Conservation (phyloP, 257 asterid genomes). For the Prunella vulgaris region DNA sequence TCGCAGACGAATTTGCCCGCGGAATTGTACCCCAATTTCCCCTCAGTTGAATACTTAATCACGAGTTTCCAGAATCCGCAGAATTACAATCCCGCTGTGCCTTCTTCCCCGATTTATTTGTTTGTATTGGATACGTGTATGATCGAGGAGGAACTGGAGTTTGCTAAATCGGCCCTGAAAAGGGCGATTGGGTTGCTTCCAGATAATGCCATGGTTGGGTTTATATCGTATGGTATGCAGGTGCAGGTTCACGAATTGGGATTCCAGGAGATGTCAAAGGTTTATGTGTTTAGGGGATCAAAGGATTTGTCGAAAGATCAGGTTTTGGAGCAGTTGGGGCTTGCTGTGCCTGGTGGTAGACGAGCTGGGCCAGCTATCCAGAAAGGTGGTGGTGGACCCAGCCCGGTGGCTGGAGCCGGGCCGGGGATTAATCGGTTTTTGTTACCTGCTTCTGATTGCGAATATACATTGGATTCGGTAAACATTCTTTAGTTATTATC, state of each 20-base stretch:
- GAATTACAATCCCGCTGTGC: conserved; percentile 33
- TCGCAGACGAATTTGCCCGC: conserved; percentile 77
- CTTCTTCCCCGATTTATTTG: conserved; percentile 54
- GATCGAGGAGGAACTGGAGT: conserved; percentile 87
- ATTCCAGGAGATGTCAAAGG: conserved; percentile 82
- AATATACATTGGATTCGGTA: conserved; percentile 75
- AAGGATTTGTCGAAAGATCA: conserved; percentile 81
- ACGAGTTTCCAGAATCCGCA: conserved; percentile 50
- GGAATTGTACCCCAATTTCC: conserved; percentile 77
- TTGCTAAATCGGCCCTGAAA: conserved; percentile 78
- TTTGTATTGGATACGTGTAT: conserved; percentile 88
- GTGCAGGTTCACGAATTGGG: conserved; percentile 97
- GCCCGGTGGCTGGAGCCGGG: conserved; percentile 41
- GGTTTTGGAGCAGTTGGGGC: conserved; percentile 87
- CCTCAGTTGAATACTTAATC: conserved; percentile 62
- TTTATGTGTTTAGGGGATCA: conserved; percentile 79
- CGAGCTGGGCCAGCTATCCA: conserved; percentile 47
- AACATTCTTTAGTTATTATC: conserved; percentile 1
- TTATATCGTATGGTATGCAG: conserved; percentile 89
- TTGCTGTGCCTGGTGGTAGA: conserved; percentile 45
- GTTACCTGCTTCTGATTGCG: conserved; percentile 90
- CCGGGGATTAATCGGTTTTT: conserved; percentile 69
- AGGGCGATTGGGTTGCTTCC: conserved; percentile 86
- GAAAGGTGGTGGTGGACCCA: conserved; percentile 54
- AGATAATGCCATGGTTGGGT: conserved; percentile 93